These are phyloP conservation scores for Telopea speciosissima DNA, from an alignment of 177 flowering plant species.

Conservation along the genomic window DNA sequence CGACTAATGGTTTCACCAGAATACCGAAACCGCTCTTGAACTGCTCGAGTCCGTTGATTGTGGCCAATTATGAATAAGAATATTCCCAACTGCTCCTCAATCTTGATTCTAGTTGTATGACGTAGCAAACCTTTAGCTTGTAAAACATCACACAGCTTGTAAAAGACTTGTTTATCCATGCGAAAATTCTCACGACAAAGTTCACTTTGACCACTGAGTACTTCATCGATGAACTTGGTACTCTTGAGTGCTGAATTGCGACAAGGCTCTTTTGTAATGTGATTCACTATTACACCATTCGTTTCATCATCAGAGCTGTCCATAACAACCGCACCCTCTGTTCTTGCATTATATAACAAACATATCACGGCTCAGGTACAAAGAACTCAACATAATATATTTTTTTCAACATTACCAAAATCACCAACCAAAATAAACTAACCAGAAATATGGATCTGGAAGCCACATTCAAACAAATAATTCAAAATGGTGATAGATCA, in stretches of 20 bases:
- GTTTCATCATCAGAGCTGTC: conserved; percentile 53
- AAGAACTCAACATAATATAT: neutral
- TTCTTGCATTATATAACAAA: neutral
- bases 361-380: neutral
- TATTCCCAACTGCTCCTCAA: conserved; percentile 67
- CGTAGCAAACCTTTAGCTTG: conserved; percentile 48
- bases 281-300: conserved; percentile 28
- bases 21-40: conserved; percentile 55
- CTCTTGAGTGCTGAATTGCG: conserved; percentile 23
- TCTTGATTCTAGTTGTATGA: conserved; percentile 51
- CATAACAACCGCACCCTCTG: conserved; percentile 28
- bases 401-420: neutral
- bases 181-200: conserved; percentile 53
- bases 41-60: conserved; percentile 57
- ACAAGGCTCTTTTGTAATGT: conserved; percentile 23
- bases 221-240: conserved; percentile 49
- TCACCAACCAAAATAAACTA: neutral
- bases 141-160: conserved; percentile 47
- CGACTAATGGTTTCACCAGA: conserved; percentile 81
- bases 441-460: neutral
- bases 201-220: conserved; percentile 39
- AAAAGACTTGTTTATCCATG: conserved; percentile 59
- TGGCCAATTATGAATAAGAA: conserved; percentile 62
- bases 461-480: neutral
- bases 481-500: no score